phyloP scores from a whole-genome alignment of 1,139 yeast genomes.

The Torulaspora globosa region DNA sequence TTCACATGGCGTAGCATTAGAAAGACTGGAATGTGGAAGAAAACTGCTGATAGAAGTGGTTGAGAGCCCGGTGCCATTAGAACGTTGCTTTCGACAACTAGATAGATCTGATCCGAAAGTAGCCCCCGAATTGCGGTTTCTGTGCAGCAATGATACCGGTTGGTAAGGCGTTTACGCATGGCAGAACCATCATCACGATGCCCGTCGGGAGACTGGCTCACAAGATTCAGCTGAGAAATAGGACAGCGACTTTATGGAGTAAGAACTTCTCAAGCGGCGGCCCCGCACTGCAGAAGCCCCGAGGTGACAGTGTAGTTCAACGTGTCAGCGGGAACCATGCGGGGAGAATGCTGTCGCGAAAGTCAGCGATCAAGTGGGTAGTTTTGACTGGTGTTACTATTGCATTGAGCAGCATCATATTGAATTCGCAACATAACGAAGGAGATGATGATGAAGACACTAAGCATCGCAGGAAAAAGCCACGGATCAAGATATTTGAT shows the following conservation, averaged over 20 bases:
- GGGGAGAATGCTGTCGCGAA: slow-evolving; percentile 4
- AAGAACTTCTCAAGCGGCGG: slow-evolving; percentile 24
- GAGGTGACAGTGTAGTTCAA: slow-evolving; percentile 13
- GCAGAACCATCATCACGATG: slow-evolving; percentile 20
- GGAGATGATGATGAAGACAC: slow-evolving; percentile 35
- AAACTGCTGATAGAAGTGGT: not conserved
- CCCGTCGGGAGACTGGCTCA: slow-evolving; percentile 21
- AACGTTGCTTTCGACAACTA: not conserved
- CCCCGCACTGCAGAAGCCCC: slow-evolving; percentile 12
- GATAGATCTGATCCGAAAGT: not conserved
- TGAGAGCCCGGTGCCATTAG: not conserved
- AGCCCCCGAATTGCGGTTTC: no score
- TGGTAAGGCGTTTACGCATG: slow-evolving; percentile 22
- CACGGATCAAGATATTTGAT: slow-evolving; percentile 39
- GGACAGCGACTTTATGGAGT: slow-evolving; percentile 28
- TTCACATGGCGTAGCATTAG: slow-evolving; percentile 1
- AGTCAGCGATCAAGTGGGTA: slow-evolving; percentile 46
- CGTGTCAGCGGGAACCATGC: slow-evolving; percentile 8
- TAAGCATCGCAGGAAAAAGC: slow-evolving; percentile 47
- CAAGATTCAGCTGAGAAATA: slow-evolving; percentile 25
- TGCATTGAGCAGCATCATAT: slow-evolving; percentile 28
- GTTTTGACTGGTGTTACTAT: slow-evolving; percentile 33
- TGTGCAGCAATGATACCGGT: slow-evolving; percentile 19
- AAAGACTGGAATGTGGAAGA: slow-evolving; percentile 1
- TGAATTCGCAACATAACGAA: slow-evolving; percentile 24